Base-by-base conservation (phyloP, 2,329 filamentous ascomycete species). In the Fusarium mexicanum region DNA sequence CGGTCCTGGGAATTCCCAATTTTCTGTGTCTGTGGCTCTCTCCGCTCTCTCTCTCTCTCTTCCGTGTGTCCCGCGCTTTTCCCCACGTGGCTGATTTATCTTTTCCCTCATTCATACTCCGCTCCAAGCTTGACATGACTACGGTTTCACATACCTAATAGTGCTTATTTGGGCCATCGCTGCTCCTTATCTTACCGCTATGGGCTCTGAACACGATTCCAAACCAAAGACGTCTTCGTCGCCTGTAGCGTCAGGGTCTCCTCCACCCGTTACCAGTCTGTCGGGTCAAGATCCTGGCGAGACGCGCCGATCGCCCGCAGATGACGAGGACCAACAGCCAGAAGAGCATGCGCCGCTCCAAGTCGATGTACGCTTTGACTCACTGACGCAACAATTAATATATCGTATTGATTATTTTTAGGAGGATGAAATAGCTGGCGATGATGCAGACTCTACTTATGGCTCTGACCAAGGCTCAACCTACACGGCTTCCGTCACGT, bases 401-500 rank as follows among this genome's bases (percentile, higher is more conserved):
- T 16, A n/a, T 10, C 8, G 3, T 67, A 50, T 41, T 64, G 14
- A 67, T 12, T 1, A 1, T 5, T 11, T 35, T 22, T 69, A 76
- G 64, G 63, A 69, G 12, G 71, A 75, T 29, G 73, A 74, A 50
- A 70, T 76, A 40, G 67, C 53, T 29, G 77, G 79, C 35, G 63
- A 67, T 50, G 75, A 77, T 20, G 62, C 47, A 53, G 83, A 84
- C 71, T 84, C 82, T 22, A 78, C 81, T 20, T 83, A 83, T 66
- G 79, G 73, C 35, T 82, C 81, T 17, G 80, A 83, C 12, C 66
- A 68, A 33, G 80, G 75, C 5, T 79, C 80, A 9, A 58, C 72
- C n/a, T 78, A 78, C 60, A 84, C 81, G 1, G 78, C 74, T 18
- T 82, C 81, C 12, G 58, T 87, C 53, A 81, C 82, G 8, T 86